Base-by-base conservation (phyloP, 225 moss, liverwort and hornwort genomes). In the Antitrichia curtipendula region DNA sequence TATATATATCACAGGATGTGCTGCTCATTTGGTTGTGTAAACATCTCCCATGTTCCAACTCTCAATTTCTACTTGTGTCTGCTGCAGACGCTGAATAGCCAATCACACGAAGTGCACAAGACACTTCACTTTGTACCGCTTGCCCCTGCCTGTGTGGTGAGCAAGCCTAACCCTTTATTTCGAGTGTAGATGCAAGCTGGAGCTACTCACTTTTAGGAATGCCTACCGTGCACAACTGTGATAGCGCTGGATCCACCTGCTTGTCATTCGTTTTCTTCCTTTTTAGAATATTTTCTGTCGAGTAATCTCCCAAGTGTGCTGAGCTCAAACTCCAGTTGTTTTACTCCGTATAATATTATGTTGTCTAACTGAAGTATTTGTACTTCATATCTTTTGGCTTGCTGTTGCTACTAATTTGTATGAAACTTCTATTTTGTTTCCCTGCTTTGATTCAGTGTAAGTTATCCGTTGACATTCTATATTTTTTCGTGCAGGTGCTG, bases 81-180 rank as follows among this genome's bases (percentile, higher is more conserved):
- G 78, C 36, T 91, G 90, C 95, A 99, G 99, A 97, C 97, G 32
- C 80, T 99, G 63, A 95, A 89, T 80, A 99, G 95, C 86, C 97
- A 95, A 75, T 99, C 99, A 53, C 97, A 99, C 91, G 97, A 97
- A 93, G 95, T 99, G 73, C 99, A 99, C 90, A 99, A 99, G 89
- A 99, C 99, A 18, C 96, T 99, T 91, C 93, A 93, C 57, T 99
- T 99, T 89, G 96, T 97, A 83, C 97, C 99, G 60, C 97, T 99
- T 64, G 99, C 96, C 73, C 97, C 99, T 90, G 99, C 99, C 75
- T 97, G 97, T 95, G 99, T 99, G 96, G 99, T 99, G 93, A 93
- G 97, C 81, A 80, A 82, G 70, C 57, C 41, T 71, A 70, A 62
- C 47, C 83, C 64, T 70, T 71, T 8, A 34, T 70, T 52, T 34